Base-by-base conservation (phyloP, 164 flowering plant genomes). In the Annona squamosa region DNA sequence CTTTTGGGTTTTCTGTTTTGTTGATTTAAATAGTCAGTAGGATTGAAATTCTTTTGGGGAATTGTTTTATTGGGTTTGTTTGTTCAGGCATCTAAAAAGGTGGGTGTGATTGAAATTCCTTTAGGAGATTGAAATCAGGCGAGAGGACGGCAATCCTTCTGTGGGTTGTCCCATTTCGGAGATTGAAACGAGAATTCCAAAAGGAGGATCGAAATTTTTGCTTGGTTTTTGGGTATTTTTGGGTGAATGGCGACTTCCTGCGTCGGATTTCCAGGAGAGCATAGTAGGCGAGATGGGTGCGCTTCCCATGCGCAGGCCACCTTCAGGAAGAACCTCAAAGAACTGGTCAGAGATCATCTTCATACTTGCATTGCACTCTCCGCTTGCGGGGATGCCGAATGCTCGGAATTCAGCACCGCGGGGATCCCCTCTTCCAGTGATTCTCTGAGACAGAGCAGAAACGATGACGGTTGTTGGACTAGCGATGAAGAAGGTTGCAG, bases 261-360 rank as follows among this genome's bases (percentile, higher is more conserved):
- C 43, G 17, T 42, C 45, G 12, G 46, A 43, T 57, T 43, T 44
- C 48, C 18, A 19, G 17, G 83, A 70, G 90, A 85, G 72, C 86
- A 74, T 48, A 83, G 75, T 52, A 74, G 73, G 42, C 68, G 80
- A 63, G 88, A 82, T 0, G 73, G 76, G 45, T 26, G 59, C 67
- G 77, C 79, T 47, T 77, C 78, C 52, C 65, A 74, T 46, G 71
- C 72, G 45, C 46, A 72, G 1, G 67, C 82, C 0, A 74, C 77
- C 19, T 77, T 84, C 63, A 77, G 82, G 64, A 85, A 85, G 73
- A 87, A 84, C 77, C 72, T 86, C 59, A 82, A 85, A 44, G 85
- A 75, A 0, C 71, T 91, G 72, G 90, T 89, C 46, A 79, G 82
- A 65, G 85, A 78, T 73, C 83, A 80, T 47, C 73, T 79, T 68